These are phyloP conservation scores for Flammula alnicola DNA, from an alignment of 1,284 basidiomycete species.

Conservation along the genomic window DNA sequence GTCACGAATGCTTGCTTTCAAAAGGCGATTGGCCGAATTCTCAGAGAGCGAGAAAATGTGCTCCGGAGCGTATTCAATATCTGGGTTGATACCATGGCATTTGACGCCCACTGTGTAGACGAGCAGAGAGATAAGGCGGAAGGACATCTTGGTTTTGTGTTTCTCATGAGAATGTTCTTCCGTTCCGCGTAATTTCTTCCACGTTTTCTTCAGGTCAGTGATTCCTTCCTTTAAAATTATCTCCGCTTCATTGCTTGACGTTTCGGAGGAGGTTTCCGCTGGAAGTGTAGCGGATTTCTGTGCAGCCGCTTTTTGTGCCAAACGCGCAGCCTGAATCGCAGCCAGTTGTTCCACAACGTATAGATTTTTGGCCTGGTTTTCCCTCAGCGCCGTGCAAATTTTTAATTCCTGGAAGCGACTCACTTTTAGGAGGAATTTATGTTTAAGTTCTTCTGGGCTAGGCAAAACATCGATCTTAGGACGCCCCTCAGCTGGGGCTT, in stretches of 20 bases:
- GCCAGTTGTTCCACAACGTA: slow-evolving; percentile 38
- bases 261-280: slow-evolving; percentile 22
- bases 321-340: slow-evolving; percentile 21
- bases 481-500: slow-evolving; percentile 55
- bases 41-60: slow-evolving; percentile 97
- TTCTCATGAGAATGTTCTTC: slow-evolving; percentile 8
- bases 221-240: slow-evolving; percentile 20
- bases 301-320: slow-evolving; percentile 18
- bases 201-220: slow-evolving; percentile 25
- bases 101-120: slow-evolving; percentile 98
- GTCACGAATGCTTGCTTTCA: slow-evolving; percentile 59
- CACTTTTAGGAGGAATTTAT: slow-evolving; percentile 87
- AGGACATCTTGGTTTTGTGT: slow-evolving; percentile 71
- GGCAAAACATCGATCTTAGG: slow-evolving; percentile 65
- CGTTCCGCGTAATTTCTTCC: slow-evolving; percentile 28
- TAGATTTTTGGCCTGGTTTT: slow-evolving; percentile 74
- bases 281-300: slow-evolving; percentile 17
- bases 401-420: slow-evolving; percentile 53
- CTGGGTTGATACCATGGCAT: slow-evolving; percentile 90
- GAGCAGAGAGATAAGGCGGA: slow-evolving; percentile 75
- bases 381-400: slow-evolving; percentile 54
- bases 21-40: slow-evolving; percentile 71
- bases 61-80: slow-evolving; percentile 84
- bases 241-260: slow-evolving; percentile 23
- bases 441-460: slow-evolving; percentile 86